Base-by-base conservation (phyloP, 1,284 basidiomycete genomes). In the Cryptococcus sp. region DNA sequence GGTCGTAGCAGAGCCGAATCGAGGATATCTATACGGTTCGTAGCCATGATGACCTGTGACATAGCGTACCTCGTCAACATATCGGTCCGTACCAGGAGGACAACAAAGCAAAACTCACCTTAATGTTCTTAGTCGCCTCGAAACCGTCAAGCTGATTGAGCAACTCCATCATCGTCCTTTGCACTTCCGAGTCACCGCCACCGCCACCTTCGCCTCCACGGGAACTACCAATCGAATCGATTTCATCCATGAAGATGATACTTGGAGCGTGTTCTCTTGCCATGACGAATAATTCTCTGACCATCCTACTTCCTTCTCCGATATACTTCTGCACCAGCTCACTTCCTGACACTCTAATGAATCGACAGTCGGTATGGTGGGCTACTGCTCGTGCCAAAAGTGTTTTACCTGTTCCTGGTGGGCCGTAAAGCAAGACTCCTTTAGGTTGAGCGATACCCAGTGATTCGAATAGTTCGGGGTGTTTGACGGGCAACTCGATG, bases 241-340 rank as follows among this genome's bases (percentile, higher is more conserved):
- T 98, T 79, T 99, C 95, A 80, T 99, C 95, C 93, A 99, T 98
- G 82, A 99, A 98, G 75, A 99, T 96, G 81, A 99, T 98, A 76
- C 89, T 91, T n/a, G 96, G 95, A 25, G 95, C 95, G 75, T 98
- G 94, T 78, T 98, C 95, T 64, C 94, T 81, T 2, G 96, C 95
- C 95, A 98, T 98, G 64, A 98, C 93, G 82, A 99, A 99, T 55
- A 99, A 80, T 81, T 99, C 95, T 59, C 95, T 85, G 41, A 96
- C 93, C 93, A 95, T 96, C 61, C 95, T 83, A 63, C 88, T 91
- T 45, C 95, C 95, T 80, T 98, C 95, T 58, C 95, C 95, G 68
- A 98, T 97, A 75, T 98, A 98, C 82, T 98, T 99, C 80, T 98
- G 95, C 61, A 99, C 95, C 40, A 99, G 80, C 79, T 99, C 95